These are phyloP conservation scores for Wickerhamiella pararugosa DNA, from an alignment of 1,139 yeast genomes.

Conservation along the genomic window DNA sequence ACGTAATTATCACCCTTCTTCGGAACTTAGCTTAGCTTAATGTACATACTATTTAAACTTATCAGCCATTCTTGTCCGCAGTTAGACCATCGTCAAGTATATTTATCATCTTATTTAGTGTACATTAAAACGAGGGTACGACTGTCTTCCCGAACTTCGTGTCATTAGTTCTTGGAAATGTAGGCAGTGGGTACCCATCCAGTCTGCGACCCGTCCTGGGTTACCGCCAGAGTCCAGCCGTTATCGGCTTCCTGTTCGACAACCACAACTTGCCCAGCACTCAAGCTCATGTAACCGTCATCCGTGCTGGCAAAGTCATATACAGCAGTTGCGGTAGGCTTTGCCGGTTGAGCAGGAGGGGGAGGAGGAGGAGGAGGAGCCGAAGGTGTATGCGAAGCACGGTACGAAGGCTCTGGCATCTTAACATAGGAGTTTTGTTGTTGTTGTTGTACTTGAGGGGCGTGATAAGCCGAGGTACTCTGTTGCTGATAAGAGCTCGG, in stretches of 20 bases:
- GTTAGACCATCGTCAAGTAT: constrained; percentile 3
- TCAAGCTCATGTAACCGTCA: constrained; percentile 61
- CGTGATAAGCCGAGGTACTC: not conserved
- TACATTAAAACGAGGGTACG: too few relatives aligned
- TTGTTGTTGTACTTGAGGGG: not conserved
- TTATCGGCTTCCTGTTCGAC: constrained; percentile 56
- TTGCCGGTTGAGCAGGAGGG: constrained; percentile 41
- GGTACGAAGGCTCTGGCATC: constrained; percentile 11
- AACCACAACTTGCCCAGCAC: constrained; percentile 59
- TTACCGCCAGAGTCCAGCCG: constrained; percentile 88
- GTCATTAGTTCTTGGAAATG: constrained; percentile 40
- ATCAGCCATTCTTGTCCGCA: too few relatives aligned
- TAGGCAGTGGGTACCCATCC: constrained; percentile 98
- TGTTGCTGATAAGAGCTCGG: not conserved
- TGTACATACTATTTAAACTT: constrained; percentile 3
- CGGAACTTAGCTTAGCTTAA: constrained; percentile 2
- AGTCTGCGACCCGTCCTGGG: constrained; percentile 56
- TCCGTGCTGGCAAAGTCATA: constrained; percentile 86
- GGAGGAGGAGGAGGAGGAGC: constrained; percentile 49
- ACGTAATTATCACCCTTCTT: constrained; percentile 3
- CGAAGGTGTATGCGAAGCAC: constrained; percentile 8
- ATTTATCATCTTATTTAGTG: too few relatives aligned
- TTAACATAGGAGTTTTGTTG: constrained; percentile 15
- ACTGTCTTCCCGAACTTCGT: constrained; percentile 21
- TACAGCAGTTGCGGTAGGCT: constrained; percentile 71